A percentile compares a stretch with the other conserved stretches of the same genome.
Evolutionary conservation across 1,284 basidiomycete genomes (phyloP).

Genomic region (Boletus coffeatus): DNA sequence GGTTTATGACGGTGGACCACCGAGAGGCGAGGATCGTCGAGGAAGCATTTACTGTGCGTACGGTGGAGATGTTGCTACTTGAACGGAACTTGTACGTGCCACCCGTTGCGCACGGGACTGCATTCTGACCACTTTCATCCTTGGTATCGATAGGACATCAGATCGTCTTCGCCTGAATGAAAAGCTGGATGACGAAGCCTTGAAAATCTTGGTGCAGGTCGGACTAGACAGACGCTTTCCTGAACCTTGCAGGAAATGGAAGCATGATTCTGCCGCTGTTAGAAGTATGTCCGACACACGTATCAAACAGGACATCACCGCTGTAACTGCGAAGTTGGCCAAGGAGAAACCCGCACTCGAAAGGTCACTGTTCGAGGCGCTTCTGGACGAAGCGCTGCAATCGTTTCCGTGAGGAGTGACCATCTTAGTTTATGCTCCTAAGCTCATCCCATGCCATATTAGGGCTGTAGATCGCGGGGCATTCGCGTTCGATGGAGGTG

Average conservation of each 20-base stretch:
- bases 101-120: no score
- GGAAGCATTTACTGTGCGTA: no score
- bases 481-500: constrained; percentile 6
- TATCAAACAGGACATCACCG: background rate
- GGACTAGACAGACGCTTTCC: constrained; percentile 30
- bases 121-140: no score
- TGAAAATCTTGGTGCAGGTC: constrained; percentile 27
- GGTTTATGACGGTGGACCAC: no score
- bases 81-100: no score
- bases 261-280: constrained; percentile 7
- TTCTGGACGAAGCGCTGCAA: constrained; percentile 17
- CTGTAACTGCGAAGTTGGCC: background rate
- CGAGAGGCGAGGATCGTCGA: no score
- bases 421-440: background rate
- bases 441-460: background rate
- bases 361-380: constrained; percentile 20
- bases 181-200: constrained; percentile 24
- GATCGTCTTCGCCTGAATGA: constrained; percentile 27
- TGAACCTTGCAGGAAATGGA: constrained; percentile 21
- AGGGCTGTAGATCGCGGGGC: constrained; percentile 17
- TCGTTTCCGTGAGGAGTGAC: constrained; percentile 26
- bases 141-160: constrained; percentile 15
- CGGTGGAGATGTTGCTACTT: no score
- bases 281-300: background rate
- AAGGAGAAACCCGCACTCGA: constrained; percentile 4